Evolutionary conservation across 805 yeast species (phyloP).

Genomic region (Kazachstania bromeliacearum): DNA sequence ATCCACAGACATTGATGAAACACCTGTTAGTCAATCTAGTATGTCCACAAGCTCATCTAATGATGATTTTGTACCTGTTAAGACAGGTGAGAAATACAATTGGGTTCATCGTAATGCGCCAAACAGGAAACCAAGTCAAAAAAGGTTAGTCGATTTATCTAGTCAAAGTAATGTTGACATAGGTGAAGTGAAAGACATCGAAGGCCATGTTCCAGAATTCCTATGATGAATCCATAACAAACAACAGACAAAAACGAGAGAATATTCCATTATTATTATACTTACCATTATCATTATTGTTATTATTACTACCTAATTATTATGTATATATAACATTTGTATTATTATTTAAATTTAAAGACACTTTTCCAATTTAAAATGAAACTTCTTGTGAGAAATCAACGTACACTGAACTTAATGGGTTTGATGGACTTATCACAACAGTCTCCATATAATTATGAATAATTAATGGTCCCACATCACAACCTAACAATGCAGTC

Average conservation of each 20-base stretch:
- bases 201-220: slow-evolving; percentile 27
- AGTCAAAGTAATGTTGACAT: slow-evolving; percentile 29
- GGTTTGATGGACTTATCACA: too few species aligned
- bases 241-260: too few species aligned
- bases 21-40: slow-evolving; percentile 5
- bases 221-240: too few species aligned
- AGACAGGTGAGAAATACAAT: slow-evolving; percentile 23
- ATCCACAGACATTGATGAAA: too few species aligned
- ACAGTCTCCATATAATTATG: slow-evolving; percentile 30
- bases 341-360: neutral
- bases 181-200: slow-evolving; percentile 25
- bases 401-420: too few species aligned
- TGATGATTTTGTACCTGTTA: slow-evolving; percentile 29
- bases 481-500: slow-evolving; percentile 33
- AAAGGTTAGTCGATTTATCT: slow-evolving; percentile 31
- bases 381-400: too few species aligned
- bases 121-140: slow-evolving; percentile 26
- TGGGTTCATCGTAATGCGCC: slow-evolving; percentile 25
- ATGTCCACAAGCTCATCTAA: slow-evolving; percentile 17
- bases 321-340: neutral
- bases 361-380: slow-evolving; percentile 1
- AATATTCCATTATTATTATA: neutral
- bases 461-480: slow-evolving; percentile 34
- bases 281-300: neutral
- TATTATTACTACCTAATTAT: neutral